Conservation (phyloP, 2,329 filamentous ascomycete species). For the Albifimbria verrucaria region DNA sequence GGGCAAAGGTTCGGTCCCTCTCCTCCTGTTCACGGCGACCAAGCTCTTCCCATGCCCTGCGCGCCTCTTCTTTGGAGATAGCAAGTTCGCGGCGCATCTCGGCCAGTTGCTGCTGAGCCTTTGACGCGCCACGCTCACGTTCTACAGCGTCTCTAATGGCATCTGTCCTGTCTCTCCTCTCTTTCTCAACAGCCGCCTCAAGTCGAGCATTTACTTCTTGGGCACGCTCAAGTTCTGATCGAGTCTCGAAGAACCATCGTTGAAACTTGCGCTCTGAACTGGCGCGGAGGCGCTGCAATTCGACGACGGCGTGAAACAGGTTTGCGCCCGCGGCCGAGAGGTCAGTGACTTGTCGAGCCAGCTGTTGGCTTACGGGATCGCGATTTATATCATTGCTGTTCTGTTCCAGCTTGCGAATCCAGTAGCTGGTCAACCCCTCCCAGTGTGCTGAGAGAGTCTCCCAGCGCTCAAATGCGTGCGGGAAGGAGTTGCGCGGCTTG, state of each 20-base stretch:
- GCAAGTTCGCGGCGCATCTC: constrained; percentile 91
- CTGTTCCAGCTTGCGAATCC: constrained; percentile 89
- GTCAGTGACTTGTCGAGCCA: constrained; percentile 92
- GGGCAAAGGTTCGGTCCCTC: constrained; percentile 77
- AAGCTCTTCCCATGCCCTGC: constrained; percentile 94
- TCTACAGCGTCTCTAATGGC: constrained; percentile 64
- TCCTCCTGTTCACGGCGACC: constrained; percentile 91
- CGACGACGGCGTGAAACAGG: constrained; percentile 94
- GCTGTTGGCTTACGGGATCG: constrained; percentile 80
- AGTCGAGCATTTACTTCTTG: constrained; percentile 80
- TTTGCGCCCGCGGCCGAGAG: constrained; percentile 97
- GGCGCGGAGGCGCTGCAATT: constrained; percentile 87
- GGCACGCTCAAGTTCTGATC: constrained; percentile 79
- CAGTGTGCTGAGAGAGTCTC: constrained; percentile 95
- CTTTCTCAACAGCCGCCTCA: constrained; percentile 70
- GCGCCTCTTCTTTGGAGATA: constrained; percentile 94
- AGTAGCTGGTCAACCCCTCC: constrained; percentile 96
- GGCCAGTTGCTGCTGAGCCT: constrained; percentile 72
- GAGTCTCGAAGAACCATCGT: constrained; percentile 96
- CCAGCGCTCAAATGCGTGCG: constrained; percentile 97
- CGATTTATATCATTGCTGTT: constrained; percentile 81
- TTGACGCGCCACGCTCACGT: constrained; percentile 68
- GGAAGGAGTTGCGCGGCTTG: constrained; percentile 69
- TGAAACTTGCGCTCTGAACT: constrained; percentile 98
- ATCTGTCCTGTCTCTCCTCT: constrained; percentile 67